Base-by-base conservation (phyloP, 2,329 filamentous ascomycete genomes). In the Zasmidium cellare region DNA sequence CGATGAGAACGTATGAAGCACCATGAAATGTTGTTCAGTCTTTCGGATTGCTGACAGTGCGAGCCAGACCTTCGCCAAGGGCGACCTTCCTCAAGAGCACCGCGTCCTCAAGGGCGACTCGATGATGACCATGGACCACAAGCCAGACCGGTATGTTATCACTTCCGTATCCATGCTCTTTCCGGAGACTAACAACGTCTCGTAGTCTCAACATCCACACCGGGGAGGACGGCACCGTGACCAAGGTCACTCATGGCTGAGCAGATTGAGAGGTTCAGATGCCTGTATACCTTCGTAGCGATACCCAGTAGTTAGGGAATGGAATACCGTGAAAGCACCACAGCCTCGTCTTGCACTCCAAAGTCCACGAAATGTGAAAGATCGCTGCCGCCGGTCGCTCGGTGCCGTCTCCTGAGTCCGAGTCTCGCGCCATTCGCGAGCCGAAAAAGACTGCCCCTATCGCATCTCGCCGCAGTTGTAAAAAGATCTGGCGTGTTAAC, bases 131-230 rank as follows among this genome's bases (percentile, higher is more conserved):
- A 75, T 76, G 76, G 79, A 81, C 59, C 69, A 74, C 65, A 77
- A 78, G 64, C 78, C 78, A 9, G 76, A 81, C 23, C 67, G 79
- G 72, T 76, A 25, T 22, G 23, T 47, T 12, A 18, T 16, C 7
- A 22, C 25, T 28, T 5, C 7, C 9, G n/a, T 22, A 11, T 16
- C 11, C 47, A 16, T 31, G 35, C n/a, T 16, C n/a, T 14, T 41
- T 14, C 11, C 3, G 16, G 3, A 5, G 35, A 41, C 35, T 41
- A 14, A 41, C 35, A 14, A 18, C 3, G 7, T 9, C 11, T 41
- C n/a, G 23, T 53, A 75, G 75, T 49, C 65, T 82, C 59, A 82
- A 81, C 61, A 74, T 82, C 35, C 79, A 81, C 62, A 78, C 80
- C 54, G 74, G 68, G 46, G 76, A 78, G 11, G 75, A 81, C 55